Percentiles rank a stretch among this genome's conserved stretches.
phyloP scores from a whole-genome alignment of 2,329 filamentous ascomycete species.

The Aureobasidium lini region DNA sequence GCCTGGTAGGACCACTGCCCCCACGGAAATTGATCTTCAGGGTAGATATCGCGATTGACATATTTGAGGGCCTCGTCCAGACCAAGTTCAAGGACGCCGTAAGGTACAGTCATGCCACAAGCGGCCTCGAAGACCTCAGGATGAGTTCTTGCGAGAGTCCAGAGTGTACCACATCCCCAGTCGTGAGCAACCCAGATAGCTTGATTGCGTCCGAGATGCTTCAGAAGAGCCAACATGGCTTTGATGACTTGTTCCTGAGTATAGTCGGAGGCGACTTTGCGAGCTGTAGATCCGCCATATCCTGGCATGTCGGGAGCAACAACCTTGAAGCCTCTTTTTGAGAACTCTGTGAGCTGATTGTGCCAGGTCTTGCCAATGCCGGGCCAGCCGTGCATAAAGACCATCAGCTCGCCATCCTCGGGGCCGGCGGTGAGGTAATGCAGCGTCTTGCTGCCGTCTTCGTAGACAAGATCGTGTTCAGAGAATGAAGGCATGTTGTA shows the following conservation, averaged over 20 bases:
- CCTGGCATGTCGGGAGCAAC: conserved; percentile 30
- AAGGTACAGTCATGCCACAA: conserved; percentile 32
- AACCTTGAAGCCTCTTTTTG: conserved; percentile 21
- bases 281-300: conserved; percentile 28
- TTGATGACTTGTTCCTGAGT: conserved; percentile 23
- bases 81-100: conserved; percentile 35
- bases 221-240: conserved; percentile 33
- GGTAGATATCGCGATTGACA: conserved; percentile 40
- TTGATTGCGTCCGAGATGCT: conserved; percentile 29
- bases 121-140: conserved; percentile 28
- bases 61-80: conserved; percentile 29
- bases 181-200: conserved; percentile 45
- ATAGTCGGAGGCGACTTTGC: conserved; percentile 26
- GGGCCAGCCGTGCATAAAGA: conserved; percentile 29
- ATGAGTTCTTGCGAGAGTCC: conserved; percentile 25
- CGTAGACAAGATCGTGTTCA: conserved; percentile 19
- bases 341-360: conserved; percentile 28
- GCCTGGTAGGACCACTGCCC: conserved; percentile 31
- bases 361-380: conserved; percentile 31
- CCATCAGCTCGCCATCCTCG: conserved; percentile 21
- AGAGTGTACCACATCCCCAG: conserved; percentile 33
- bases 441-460: conserved; percentile 21
- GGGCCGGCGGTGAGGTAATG: conserved; percentile 24
- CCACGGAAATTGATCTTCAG: conserved; percentile 34
- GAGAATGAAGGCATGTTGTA: conserved; percentile 17